Evolutionary conservation across 148 eudicot genomes (phyloP), one percentile per base, ranked within the genome.

Genomic region (Rhododendron kiyosumense): DNA sequence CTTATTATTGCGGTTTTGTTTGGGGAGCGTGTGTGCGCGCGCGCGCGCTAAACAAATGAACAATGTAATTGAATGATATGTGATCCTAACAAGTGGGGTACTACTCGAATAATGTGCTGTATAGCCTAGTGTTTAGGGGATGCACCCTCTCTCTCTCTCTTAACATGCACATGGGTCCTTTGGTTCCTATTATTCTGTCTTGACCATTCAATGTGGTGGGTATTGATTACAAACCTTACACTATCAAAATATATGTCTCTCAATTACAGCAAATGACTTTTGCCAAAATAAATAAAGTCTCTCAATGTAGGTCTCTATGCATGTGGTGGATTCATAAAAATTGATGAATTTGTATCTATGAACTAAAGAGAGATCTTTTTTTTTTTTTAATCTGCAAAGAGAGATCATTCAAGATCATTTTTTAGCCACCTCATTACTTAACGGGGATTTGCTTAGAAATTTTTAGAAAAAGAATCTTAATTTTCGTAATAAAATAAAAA

Each of bases 151-250:
- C 81, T 78, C 20, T 80, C 41, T 12, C 7, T 43, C 79, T 41
- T 4, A 11, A 14, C 61, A 79, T 79, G 82, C 63, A 49, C 83
- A 7, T 51, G 83, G 43, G 76, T 13, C 5, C 83, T 24, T 80
- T 32, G 83, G 43, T 15, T 51, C 63, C 65, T 17, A 28, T 30
- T 80, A 28, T 13, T 63, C 83, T 45, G 5, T 79, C 83, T 85
- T 77, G 85, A 87, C 83, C 87, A 88, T 57, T 87, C 69, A 87
- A 63, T 86, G 41, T 77, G 85, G 77, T 67, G 57, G 43, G 61
- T 69, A 14, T 84, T 20, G 28, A 71, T 46, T 30, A 9, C 41
- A 54, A 17, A 57, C 20, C 7, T 20, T 30, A 32, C 12, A 52
- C 67, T 36, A 18, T 49, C 22, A 52, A 54, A 30, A 30, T 14